Evolutionary conservation across 1,139 yeast species (phyloP).

Genomic region (Geotrichum reessii): DNA sequence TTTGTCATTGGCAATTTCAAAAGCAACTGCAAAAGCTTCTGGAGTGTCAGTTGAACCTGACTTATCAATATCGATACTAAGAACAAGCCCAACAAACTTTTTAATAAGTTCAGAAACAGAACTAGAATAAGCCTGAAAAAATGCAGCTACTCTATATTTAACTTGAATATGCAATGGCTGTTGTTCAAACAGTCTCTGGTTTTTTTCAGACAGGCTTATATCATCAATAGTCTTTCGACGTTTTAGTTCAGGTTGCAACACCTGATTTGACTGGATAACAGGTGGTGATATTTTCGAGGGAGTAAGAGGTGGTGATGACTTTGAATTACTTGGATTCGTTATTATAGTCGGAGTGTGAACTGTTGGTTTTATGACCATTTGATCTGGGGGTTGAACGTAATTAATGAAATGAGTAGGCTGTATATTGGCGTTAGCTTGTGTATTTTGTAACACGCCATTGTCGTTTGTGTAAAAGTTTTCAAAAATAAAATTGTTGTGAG

Average conservation of each 20-base stretch:
- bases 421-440: not conserved
- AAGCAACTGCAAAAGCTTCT: constrained; percentile 28
- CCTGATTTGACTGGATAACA: not conserved
- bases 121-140: constrained; percentile 11
- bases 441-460: not conserved
- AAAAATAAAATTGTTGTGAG: not conserved
- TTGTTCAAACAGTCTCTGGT: constrained; percentile 11
- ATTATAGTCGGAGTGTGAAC: not conserved
- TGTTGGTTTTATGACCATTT: not conserved
- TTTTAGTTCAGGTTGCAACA: not conserved
- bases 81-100: constrained; percentile 9
- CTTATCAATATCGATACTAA: constrained; percentile 12
- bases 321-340: not conserved
- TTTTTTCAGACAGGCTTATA: constrained; percentile 6
- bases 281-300: not conserved
- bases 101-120: constrained; percentile 9
- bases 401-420: not conserved
- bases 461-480: not conserved
- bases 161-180: constrained; percentile 14
- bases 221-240: not conserved
- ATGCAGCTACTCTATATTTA: constrained; percentile 10
- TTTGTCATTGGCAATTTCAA: constrained; percentile 23
- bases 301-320: not conserved
- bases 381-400: not conserved
- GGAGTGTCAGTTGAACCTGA: constrained; percentile 15